Conservation (phyloP, 2,329 filamentous ascomycete species). For the Epichloe sylvatica region DNA sequence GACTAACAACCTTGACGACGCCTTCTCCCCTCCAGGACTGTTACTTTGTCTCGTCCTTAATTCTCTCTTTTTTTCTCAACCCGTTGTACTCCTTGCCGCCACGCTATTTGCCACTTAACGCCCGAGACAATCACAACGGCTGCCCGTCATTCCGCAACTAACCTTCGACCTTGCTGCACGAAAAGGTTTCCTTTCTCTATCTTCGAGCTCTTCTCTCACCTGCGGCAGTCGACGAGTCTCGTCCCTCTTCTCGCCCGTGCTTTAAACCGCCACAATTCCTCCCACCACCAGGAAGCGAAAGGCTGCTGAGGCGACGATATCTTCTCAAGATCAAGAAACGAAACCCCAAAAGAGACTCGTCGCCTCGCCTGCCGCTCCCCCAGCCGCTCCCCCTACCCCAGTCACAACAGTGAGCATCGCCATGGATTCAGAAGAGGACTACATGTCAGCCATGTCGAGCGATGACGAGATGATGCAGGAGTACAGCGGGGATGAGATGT, state of each 20-base stretch:
- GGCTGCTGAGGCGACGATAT: constrained; percentile 50
- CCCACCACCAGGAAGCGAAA: constrained; percentile 46
- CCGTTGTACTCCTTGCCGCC: background rate
- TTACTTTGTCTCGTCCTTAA: background rate
- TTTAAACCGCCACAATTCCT: constrained; percentile 39
- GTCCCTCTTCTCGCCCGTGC: background rate
- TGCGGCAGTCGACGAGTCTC: background rate
- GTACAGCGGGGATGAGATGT: constrained; percentile 60
- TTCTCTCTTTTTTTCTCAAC: background rate
- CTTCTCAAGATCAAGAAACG: constrained; percentile 28
- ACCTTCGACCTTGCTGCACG: background rate
- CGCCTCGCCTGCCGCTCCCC: constrained; percentile 34
- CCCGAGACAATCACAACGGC: background rate
- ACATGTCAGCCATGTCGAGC: constrained; percentile 68
- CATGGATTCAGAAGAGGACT: constrained; percentile 95
- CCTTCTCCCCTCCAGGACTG: background rate
- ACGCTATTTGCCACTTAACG: background rate
- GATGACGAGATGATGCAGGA: constrained; percentile 62
- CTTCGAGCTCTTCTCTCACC: background rate
- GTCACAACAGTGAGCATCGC: constrained; percentile 39
- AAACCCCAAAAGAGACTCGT: constrained; percentile 39
- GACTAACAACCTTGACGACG: background rate
- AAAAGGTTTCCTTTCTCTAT: background rate
- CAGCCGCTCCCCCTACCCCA: constrained; percentile 42
- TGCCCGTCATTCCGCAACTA: background rate